Evolutionary conservation across 1,284 basidiomycete species (phyloP).

Genomic region (Fomitopsis schrenkii): DNA sequence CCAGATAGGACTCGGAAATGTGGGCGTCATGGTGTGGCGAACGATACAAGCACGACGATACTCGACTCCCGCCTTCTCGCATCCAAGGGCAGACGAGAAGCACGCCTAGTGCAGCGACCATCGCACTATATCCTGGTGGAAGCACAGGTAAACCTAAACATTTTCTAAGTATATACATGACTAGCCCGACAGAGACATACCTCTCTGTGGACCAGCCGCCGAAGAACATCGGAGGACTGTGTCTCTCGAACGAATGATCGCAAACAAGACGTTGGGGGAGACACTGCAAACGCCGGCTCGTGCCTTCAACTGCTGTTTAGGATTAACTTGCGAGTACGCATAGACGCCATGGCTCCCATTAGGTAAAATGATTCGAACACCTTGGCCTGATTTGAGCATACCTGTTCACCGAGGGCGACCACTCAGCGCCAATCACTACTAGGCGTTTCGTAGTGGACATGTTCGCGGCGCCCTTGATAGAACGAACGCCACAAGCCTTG

Average conservation of each 20-base stretch:
- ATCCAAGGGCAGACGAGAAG: not conserved
- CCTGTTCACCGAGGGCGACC: not conserved
- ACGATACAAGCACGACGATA: not conserved
- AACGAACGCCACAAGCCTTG: not conserved
- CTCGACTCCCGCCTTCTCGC: not conserved
- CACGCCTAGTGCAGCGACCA: too few relatives aligned
- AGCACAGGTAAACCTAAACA: too few relatives aligned
- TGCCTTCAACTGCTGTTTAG: not conserved
- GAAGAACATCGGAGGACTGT: too few relatives aligned
- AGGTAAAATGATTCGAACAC: too few relatives aligned
- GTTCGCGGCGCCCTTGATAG: not conserved
- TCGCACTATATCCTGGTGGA: too few relatives aligned
- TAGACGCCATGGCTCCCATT: not conserved
- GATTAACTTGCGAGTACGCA: too few relatives aligned
- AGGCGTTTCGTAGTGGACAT: not conserved
- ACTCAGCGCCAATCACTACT: not conserved
- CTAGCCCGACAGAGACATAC: too few relatives aligned
- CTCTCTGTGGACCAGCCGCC: too few relatives aligned
- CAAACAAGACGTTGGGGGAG: not conserved
- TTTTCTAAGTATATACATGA: too few relatives aligned
- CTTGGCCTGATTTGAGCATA: not conserved
- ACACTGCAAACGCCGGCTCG: not conserved
- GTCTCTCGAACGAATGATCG: too few relatives aligned
- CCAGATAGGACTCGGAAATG: not conserved
- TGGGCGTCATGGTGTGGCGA: not conserved